Evolutionary conservation across 495 filamentous ascomycete species (phyloP), one percentile per base, ranked within the genome.

Genomic region (Lasiosphaeria ovina): DNA sequence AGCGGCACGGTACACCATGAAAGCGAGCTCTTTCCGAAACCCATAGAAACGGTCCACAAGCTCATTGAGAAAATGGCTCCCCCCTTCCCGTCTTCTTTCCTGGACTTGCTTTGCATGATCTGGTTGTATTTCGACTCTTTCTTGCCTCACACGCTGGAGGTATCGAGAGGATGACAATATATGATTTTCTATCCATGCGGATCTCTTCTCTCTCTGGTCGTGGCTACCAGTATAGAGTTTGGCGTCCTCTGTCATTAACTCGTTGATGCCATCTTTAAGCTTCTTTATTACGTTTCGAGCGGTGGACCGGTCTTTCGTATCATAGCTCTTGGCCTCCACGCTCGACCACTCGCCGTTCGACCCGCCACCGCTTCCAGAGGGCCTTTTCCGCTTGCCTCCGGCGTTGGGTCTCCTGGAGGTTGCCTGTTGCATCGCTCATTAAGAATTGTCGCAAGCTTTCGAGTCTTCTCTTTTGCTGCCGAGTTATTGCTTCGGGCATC

Each of bases 281-380:
- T 50, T 50, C 24, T n/a, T 50, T 50, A 50, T 50, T 31, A 50
- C 24, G 47, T 3, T 8, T n/a, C 3, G 47, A 50, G 47, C 47
- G 24, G 47, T 50, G 47, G 14, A n/a, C 47, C 6, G 47, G 47
- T 50, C 47, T 50, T 50, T 31, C 14, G 14, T n/a, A 50, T 50
- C 47, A 50, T 50, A 50, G 3, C 7, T 50, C 47, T 3, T 50
- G 24, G 9, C 16, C 16, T 50, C 24, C 9, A 3, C 47, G 47
- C 24, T 50, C 3, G 47, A 50, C 14, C 47, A 1, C 6, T n/a
- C 47, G 16, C 47, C 47, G 47, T n/a, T 31, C 47, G 47, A 50
- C 14, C 47, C 47, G 7, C 47, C 47, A 50, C 47, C 47, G 47
- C 47, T 31, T n/a, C 47, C 3, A 50, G 24, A 50, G 16, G 47